These are phyloP conservation scores for Moesziomyces aphidis DNA, from an alignment of 1,284 basidiomycete genomes.

Conservation along the genomic window DNA sequence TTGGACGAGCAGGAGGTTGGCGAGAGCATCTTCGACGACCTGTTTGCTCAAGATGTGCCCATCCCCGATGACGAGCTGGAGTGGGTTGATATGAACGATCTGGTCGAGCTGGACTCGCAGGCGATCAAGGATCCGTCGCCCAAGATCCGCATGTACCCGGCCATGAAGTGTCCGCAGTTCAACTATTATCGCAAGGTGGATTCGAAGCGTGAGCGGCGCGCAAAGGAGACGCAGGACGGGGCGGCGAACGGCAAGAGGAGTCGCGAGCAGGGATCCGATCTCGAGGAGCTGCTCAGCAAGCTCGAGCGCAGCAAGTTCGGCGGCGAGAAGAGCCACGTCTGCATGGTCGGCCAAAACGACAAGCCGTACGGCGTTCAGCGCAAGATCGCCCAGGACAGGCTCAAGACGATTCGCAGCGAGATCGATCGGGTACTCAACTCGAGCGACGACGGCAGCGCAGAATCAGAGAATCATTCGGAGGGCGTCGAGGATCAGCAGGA, in stretches of 20 bases:
- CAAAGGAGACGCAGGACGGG: constrained; percentile 58
- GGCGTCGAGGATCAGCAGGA: constrained; percentile 20
- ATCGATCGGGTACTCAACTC: constrained; percentile 59
- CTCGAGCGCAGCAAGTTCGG: constrained; percentile 80
- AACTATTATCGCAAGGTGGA: constrained; percentile 74
- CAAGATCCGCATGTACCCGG: constrained; percentile 77
- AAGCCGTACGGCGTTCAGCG: constrained; percentile 80
- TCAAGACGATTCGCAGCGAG: constrained; percentile 37
- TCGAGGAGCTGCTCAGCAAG: constrained; percentile 33
- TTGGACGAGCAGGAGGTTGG: constrained; percentile 60
- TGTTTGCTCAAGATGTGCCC: constrained; percentile 39
- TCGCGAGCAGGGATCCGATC: constrained; percentile 5
- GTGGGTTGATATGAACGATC: constrained; percentile 88
- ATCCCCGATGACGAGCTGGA: constrained; percentile 52
- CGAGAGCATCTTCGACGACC: constrained; percentile 51
- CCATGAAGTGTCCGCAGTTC: constrained; percentile 83
- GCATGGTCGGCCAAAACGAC: constrained; percentile 71
- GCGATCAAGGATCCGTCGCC: constrained; percentile 67
- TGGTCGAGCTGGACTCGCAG: constrained; percentile 79
- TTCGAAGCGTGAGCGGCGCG: constrained; percentile 70
- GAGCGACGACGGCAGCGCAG: constrained; percentile 11
- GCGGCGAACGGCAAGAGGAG: neutral
- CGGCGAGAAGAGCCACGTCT: constrained; percentile 84
- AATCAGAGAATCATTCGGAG: constrained; percentile 11
- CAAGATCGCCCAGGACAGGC: constrained; percentile 74